A percentile compares a stretch with the other conserved stretches of the same genome.
Evolutionary conservation across 2,329 filamentous ascomycete genomes (phyloP).

Genomic region (Stromatinia cepivora): DNA sequence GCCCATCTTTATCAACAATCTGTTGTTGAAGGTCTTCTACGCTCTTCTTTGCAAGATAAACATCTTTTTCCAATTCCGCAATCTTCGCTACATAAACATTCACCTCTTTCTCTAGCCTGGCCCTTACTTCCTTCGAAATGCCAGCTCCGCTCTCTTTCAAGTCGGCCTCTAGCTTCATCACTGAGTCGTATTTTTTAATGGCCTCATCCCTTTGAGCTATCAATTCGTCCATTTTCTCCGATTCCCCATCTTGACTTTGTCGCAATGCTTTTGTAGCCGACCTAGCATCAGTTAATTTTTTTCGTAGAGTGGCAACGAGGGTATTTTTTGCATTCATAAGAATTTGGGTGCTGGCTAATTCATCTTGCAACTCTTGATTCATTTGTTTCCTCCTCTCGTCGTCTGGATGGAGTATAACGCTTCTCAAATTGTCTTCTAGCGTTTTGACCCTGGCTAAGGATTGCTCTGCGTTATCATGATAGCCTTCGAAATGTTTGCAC

Average conservation of each 20-base stretch:
- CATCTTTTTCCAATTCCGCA: not conserved
- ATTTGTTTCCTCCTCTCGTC: not conserved
- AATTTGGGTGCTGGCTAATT: not conserved
- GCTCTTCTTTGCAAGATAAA: not conserved
- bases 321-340: not conserved
- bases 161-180: not conserved
- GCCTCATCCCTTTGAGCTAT: not conserved
- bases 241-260: too few relatives aligned
- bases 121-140: not conserved
- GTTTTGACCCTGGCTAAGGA: not conserved
- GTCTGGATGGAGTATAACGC: not conserved
- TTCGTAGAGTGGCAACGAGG: not conserved
- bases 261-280: not conserved
- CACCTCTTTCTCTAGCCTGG: not conserved
- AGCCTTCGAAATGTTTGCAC: constrained; percentile 9
- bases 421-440: not conserved
- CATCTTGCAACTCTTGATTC: not conserved
- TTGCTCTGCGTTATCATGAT: constrained; percentile 1
- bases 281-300: not conserved
- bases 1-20: not conserved
- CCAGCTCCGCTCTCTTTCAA: not conserved
- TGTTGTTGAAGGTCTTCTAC: not conserved
- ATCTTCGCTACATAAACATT: not conserved
- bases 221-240: not conserved
- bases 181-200: not conserved